Evolutionary conservation across 768 basidiomycete genomes (phyloP), one percentile per base, ranked within the genome.

Genomic region (Lactarius indigo): DNA sequence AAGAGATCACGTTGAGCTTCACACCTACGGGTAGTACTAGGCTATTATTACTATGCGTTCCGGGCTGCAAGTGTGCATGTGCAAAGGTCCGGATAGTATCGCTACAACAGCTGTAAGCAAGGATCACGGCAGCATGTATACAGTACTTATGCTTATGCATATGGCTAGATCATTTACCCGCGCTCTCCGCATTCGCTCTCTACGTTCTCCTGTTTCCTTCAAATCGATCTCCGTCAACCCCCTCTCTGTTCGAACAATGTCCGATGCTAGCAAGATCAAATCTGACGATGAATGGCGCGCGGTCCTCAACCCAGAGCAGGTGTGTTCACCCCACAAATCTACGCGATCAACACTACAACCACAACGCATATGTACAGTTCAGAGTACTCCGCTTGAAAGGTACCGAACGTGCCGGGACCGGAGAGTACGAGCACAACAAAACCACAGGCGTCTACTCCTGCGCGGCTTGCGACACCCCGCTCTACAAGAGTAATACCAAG

Each of bases 401-500:
- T 23, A 98, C 96, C 1, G 96, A 98, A 73, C 72, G 75, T 8
- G 78, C 92, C 28, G 85, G 88, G 2, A 91, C 88, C 3, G 92
- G 91, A n/a, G 78, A 88, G 73, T 95, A 92, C 74, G 86, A 96
- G 69, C 83, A 94, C 63, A 83, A 85, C 76, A 75, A 75, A 28
- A 84, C 79, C 3, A 73, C 83, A 33, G 95, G 95, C 10, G 81
- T 88, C 1, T 96, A 95, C 74, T 72, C 78, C 54, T 96, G 94
- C 73, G 89, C 86, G 10, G 95, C 84, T 9, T 96, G 94, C 76
- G 82, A 81, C 41, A 86, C 92, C 2, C 89, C 94, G 1, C 78
- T 97, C 58, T 97, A 96, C 81, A 92, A 88, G 81, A 92, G 90
- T 73, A 81, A 81, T 31, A 94, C 93, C 70, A 97, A 97, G 78